Evolutionary conservation across 345 rosid species (phyloP).

Genomic region (Sapria himalayana): DNA sequence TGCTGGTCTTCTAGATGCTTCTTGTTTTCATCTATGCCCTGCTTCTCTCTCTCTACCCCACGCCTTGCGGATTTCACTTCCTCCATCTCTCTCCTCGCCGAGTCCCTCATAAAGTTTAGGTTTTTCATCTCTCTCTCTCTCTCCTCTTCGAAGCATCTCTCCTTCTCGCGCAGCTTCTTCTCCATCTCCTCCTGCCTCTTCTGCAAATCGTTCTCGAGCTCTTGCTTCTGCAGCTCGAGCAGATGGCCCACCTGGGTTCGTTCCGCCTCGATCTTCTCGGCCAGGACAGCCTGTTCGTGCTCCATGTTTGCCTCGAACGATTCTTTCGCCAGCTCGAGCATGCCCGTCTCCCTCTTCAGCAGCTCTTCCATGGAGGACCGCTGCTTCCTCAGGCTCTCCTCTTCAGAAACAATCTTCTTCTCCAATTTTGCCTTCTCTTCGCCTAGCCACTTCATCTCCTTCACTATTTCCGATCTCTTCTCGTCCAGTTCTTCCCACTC

Average conservation of each 20-base stretch:
- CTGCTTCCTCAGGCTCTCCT: slow-evolving; percentile 46
- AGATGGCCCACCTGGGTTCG: slow-evolving; percentile 53
- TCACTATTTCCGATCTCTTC: slow-evolving; percentile 39
- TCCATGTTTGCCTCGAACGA: slow-evolving; percentile 52
- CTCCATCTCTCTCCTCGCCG: slow-evolving; percentile 73
- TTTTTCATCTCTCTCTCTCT: slow-evolving; percentile 54
- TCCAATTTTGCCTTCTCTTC: slow-evolving; percentile 43
- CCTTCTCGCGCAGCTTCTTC: slow-evolving; percentile 30
- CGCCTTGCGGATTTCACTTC: slow-evolving; percentile 52
- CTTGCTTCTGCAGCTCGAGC: slow-evolving; percentile 42
- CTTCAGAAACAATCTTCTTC: slow-evolving; percentile 38
- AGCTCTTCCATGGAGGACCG: slow-evolving; percentile 28
- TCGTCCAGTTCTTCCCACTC: slow-evolving; percentile 91
- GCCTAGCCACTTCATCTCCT: slow-evolving; percentile 24
- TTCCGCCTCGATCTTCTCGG: slow-evolving; percentile 53
- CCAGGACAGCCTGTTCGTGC: slow-evolving; percentile 34
- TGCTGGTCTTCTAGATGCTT: slow-evolving; percentile 63
- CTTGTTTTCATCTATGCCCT: slow-evolving; percentile 40
- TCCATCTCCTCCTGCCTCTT: slow-evolving; percentile 41
- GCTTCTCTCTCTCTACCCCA: slow-evolving; percentile 41
- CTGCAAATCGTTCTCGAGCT: slow-evolving; percentile 56
- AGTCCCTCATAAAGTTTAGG: slow-evolving; percentile 50
- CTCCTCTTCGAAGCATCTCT: slow-evolving; percentile 58
- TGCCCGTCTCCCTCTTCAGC: slow-evolving; percentile 40
- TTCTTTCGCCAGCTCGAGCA: slow-evolving; percentile 47